Evolutionary conservation across 305 asterid species (phyloP).

Genomic region (Solanum hybrid): DNA sequence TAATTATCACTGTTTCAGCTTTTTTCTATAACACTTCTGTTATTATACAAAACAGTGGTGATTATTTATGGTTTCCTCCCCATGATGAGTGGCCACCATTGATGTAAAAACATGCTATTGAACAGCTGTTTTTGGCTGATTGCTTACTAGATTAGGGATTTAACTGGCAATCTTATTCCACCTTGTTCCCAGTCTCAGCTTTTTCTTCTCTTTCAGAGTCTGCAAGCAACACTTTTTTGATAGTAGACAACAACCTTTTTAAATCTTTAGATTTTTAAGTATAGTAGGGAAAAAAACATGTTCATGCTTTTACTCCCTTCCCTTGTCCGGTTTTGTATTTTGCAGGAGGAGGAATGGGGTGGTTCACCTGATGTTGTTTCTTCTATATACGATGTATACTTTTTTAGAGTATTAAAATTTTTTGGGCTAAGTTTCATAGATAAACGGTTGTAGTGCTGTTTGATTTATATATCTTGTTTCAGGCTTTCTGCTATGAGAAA

Average conservation of each 20-base stretch:
- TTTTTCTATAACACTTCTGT: not conserved
- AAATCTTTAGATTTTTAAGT: not conserved
- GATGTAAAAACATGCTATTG: not conserved
- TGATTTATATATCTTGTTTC: not conserved
- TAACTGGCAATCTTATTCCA: not conserved
- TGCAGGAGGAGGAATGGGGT: not conserved
- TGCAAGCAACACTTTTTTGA: not conserved
- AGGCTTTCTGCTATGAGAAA: slow-evolving; percentile 94
- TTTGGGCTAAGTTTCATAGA: not conserved
- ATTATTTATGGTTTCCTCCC: not conserved
- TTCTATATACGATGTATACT: too few relatives aligned
- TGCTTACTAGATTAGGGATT: not conserved
- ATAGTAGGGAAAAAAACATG: not conserved
- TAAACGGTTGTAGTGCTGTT: not conserved
- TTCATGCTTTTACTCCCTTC: not conserved
- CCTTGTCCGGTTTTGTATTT: not conserved
- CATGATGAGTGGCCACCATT: not conserved
- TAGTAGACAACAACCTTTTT: not conserved
- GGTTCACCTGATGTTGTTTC: not conserved
- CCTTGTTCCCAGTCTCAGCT: not conserved
- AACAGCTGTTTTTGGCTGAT: not conserved
- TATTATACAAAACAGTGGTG: not conserved
- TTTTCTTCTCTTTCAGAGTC: not conserved
- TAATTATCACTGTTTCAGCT: not conserved
- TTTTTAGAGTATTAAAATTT: not conserved